Base-by-base conservation (phyloP, 2,329 filamentous ascomycete genomes). In the Cladophialophora carrionii region DNA sequence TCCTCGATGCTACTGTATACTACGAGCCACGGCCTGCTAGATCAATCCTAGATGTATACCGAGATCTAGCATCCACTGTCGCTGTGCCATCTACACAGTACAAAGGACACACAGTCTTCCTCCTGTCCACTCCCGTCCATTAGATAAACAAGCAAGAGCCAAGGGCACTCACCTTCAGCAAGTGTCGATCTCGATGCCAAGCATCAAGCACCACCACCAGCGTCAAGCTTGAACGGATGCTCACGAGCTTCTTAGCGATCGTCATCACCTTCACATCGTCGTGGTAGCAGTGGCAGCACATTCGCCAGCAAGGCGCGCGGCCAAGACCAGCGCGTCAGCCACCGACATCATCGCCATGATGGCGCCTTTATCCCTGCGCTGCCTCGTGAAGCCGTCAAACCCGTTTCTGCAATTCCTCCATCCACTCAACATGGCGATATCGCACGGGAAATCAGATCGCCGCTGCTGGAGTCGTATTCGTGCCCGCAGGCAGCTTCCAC, bases 311-410 rank as follows among this genome's bases (percentile, higher is more conserved):
- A 43, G 37, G 37, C 37, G 37, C 3, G 37, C 37, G n/a, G 43
- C 56, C 56, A 58, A 58, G 56, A 49, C 5, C 37, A 48, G 34
- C 17, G 41, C 20, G 10, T 24, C 22, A 49, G 56, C 56, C 56
- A 58, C 56, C 22, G 41, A 58, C 56, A 58, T 58, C 56, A 58
- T 58, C 41, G 41, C 20, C 26, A 58, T 34, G 14, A 6, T 9
- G 43, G 41, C n/a, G 12, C 17, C n/a, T 9, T n/a, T 6, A 31
- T 20, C 54, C 34, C 26, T 41, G 37, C 37, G 4, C 12, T 10
- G 24, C 37, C 41, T n/a, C 32, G 20, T n/a, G 26, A 9, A 22
- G 34, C 20, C 20, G 17, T 31, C 34, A 22, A 46, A 46, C 37
- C 37, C 37, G 22, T 31, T 46, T 43, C 20, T 37, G 43, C n/a